Conservation (phyloP, 2,329 filamentous ascomycete genomes). For the Eurotiales sp. region DNA sequence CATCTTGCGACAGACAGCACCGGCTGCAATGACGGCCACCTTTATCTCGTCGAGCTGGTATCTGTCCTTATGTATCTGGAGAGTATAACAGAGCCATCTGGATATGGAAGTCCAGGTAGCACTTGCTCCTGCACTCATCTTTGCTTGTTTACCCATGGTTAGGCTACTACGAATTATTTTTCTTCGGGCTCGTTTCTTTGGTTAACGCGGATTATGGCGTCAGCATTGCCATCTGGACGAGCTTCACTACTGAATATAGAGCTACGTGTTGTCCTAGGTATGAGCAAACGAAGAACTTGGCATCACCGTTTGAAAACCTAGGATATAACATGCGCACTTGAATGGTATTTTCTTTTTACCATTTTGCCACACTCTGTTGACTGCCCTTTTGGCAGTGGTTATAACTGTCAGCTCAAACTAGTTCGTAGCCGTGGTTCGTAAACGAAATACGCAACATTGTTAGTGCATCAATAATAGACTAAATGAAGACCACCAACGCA, state of each 20-base stretch:
- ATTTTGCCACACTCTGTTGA: no score
- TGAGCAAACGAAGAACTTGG: no score
- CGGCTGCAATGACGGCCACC: neutral
- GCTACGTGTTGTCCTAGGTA: slow-evolving; percentile 12
- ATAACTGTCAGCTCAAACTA: no score
- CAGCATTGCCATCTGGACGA: neutral
- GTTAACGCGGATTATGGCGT: neutral
- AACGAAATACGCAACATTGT: no score
- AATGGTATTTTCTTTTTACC: no score
- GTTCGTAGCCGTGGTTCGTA: no score
- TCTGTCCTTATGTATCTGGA: neutral
- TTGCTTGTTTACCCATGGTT: neutral
- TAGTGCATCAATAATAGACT: no score
- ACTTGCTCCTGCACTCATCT: neutral
- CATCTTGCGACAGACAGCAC: no score
- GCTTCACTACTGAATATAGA: neutral
- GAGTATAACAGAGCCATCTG: neutral
- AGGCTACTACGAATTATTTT: neutral
- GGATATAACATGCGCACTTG: no score
- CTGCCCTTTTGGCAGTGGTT: no score
- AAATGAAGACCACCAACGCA: neutral
- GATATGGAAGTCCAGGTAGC: neutral
- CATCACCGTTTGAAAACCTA: no score
- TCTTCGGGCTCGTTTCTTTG: slow-evolving; percentile 5
- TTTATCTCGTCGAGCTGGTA: neutral